phyloP scores from a whole-genome alignment of 192 early-diverging fungal species.

The Linnemannia hyalina region DNA sequence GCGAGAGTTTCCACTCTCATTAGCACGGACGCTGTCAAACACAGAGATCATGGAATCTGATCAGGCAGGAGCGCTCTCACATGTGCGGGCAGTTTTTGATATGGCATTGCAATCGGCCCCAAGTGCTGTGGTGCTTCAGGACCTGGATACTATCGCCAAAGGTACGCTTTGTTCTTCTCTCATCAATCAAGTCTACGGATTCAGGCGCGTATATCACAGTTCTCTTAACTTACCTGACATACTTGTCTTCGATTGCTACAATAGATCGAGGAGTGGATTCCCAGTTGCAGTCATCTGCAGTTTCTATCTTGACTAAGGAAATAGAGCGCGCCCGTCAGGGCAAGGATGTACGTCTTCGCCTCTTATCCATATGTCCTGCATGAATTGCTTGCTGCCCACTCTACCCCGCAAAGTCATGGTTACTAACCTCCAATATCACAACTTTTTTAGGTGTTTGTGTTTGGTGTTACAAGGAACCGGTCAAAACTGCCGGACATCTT shows the following conservation, averaged over 20 bases:
- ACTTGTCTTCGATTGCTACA: neutral
- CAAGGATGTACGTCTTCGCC: constrained; percentile 22
- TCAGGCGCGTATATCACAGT: neutral
- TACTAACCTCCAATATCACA: neutral
- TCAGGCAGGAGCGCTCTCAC: constrained; percentile 13
- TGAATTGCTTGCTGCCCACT: too few species aligned
- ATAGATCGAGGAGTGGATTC: constrained; percentile 39
- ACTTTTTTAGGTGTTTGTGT: constrained; percentile 53
- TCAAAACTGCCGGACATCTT: constrained; percentile 56
- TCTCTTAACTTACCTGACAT: neutral
- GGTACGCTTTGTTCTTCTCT: constrained; percentile 18
- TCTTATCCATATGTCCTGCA: too few species aligned
- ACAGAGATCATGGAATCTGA: constrained; percentile 48
- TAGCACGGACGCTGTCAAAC: constrained; percentile 33
- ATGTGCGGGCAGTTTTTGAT: constrained; percentile 40
- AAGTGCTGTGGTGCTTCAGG: constrained; percentile 64
- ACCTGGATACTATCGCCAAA: constrained; percentile 63
- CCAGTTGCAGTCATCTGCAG: constrained; percentile 18
- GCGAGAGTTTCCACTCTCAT: constrained; percentile 36
- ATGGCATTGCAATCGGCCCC: constrained; percentile 61
- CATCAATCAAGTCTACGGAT: neutral
- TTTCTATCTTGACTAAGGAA: constrained; percentile 36
- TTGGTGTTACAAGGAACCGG: constrained; percentile 54
- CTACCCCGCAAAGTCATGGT: neutral
- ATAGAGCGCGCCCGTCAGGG: constrained; percentile 21